Conservation (phyloP, 2,329 filamentous ascomycete species). For the Arthrobotrys musiformis region DNA sequence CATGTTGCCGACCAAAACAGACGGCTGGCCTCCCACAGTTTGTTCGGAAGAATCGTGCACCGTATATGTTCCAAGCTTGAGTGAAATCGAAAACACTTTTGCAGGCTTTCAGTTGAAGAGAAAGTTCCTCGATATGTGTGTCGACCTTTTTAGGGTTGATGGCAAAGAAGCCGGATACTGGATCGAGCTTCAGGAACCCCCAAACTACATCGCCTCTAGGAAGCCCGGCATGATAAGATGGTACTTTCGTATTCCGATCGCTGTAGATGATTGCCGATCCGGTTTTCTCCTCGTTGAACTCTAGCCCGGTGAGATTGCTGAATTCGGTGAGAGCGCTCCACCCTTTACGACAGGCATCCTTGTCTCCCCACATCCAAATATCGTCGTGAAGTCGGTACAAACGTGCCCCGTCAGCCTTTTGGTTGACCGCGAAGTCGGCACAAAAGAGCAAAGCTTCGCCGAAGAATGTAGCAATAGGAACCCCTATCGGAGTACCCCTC, state of each 20-base stretch:
- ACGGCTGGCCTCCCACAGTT: conserved; percentile 69
- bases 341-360: conserved; percentile 67
- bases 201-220: conserved; percentile 69
- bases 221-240: conserved; percentile 61
- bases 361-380: conserved; percentile 73
- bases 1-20: conserved; percentile 68
- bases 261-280: conserved; percentile 65
- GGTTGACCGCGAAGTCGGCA: conserved; percentile 73
- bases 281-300: conserved; percentile 71
- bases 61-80: conserved; percentile 72
- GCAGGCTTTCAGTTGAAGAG: conserved; percentile 69
- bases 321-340: conserved; percentile 72
- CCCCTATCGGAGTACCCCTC: conserved; percentile 71
- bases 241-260: conserved; percentile 56
- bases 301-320: conserved; percentile 68
- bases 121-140: conserved; percentile 70
- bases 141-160: conserved; percentile 72
- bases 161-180: conserved; percentile 68
- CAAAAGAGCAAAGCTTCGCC: conserved; percentile 73
- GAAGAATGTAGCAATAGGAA: conserved; percentile 70
- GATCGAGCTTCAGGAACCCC: conserved; percentile 71
- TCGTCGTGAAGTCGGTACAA: conserved; percentile 74
- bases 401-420: conserved; percentile 67
- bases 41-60: conserved; percentile 69
- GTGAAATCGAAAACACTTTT: conserved; percentile 71